Percentiles rank a stretch among this genome's conserved stretches.
phyloP scores from a whole-genome alignment of 2,329 filamentous ascomycete species.

The Teratosphaeriaceae sp. region DNA sequence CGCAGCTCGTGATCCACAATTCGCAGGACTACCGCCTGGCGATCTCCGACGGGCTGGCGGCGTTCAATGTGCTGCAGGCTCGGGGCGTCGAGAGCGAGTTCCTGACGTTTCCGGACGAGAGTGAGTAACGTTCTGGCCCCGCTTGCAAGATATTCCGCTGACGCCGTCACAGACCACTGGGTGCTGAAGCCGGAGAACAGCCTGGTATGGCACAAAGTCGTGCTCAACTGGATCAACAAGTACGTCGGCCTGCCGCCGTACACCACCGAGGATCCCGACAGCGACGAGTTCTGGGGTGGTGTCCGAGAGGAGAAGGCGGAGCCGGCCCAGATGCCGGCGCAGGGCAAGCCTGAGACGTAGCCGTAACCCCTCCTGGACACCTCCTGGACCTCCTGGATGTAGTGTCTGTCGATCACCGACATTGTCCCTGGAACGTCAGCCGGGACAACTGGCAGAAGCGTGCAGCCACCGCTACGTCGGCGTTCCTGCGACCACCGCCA shows the following conservation, averaged over 20 bases:
- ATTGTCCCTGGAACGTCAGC: too few relatives aligned
- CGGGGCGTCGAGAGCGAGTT: conserved; percentile 69
- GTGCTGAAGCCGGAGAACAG: conserved; percentile 89
- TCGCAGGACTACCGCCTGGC: conserved; percentile 85
- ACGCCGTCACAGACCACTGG: conserved; percentile 58
- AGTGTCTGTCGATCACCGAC: too few relatives aligned
- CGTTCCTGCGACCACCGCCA: too few relatives aligned
- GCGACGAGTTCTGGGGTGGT: conserved; percentile 26
- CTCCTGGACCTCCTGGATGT: too few relatives aligned
- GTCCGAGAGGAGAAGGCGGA: conserved; percentile 19
- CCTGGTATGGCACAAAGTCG: conserved; percentile 81
- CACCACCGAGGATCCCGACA: conserved; percentile 27
- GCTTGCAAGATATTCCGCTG: too few relatives aligned
- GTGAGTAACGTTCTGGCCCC: too few relatives aligned
- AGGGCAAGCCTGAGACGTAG: conserved; percentile 18
- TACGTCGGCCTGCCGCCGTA: conserved; percentile 47
- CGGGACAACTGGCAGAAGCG: too few relatives aligned
- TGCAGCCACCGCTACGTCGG: too few relatives aligned
- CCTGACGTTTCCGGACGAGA: conserved; percentile 73
- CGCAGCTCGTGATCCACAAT: conserved; percentile 83
- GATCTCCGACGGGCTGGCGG: conserved; percentile 74
- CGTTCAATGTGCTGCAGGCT: conserved; percentile 80
- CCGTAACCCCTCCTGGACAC: too few relatives aligned
- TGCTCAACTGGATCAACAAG: conserved; percentile 68
- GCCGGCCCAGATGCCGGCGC: conserved; percentile 16